These are phyloP conservation scores for Xylaria sp. DNA, from an alignment of 2,329 filamentous ascomycete genomes.

Conservation along the genomic window DNA sequence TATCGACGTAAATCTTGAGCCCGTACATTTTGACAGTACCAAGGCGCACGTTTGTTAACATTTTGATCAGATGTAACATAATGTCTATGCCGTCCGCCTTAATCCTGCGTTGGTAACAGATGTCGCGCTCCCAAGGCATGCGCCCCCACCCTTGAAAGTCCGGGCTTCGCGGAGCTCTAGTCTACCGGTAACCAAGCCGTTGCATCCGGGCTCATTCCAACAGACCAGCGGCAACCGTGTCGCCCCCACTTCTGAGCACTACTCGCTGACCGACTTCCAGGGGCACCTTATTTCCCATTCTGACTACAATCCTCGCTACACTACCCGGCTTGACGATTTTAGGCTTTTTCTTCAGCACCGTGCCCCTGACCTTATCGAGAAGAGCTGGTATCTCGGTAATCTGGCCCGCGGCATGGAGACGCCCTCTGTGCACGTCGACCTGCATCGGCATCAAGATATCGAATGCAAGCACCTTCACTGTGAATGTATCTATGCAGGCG, in stretches of 20 bases:
- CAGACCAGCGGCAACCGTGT: constrained; percentile 86
- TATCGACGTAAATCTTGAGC: too few species aligned
- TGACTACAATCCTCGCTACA: constrained; percentile 78
- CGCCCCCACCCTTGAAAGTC: neutral
- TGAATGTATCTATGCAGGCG: constrained; percentile 73
- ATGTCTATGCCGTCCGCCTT: too few species aligned
- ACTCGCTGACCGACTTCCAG: constrained; percentile 81
- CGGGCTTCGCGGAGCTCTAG: neutral
- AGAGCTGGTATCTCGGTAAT: constrained; percentile 74
- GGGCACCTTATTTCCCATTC: constrained; percentile 75
- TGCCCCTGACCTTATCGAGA: constrained; percentile 79
- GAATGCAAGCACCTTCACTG: constrained; percentile 84
- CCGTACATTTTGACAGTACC: too few species aligned
- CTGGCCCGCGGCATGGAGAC: constrained; percentile 77
- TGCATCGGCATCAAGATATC: constrained; percentile 88
- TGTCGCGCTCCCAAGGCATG: neutral
- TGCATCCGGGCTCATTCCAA: constrained; percentile 62
- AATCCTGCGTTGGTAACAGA: too few species aligned
- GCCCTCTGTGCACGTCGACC: constrained; percentile 86
- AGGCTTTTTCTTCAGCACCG: constrained; percentile 80
- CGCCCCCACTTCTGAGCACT: constrained; percentile 78
- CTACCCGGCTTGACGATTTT: constrained; percentile 80
- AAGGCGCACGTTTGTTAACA: too few species aligned
- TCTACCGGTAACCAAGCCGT: neutral
- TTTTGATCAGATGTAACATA: too few species aligned